Evolutionary conservation across 1,284 basidiomycete genomes (phyloP).

Genomic region (Porogramme epimiltina): DNA sequence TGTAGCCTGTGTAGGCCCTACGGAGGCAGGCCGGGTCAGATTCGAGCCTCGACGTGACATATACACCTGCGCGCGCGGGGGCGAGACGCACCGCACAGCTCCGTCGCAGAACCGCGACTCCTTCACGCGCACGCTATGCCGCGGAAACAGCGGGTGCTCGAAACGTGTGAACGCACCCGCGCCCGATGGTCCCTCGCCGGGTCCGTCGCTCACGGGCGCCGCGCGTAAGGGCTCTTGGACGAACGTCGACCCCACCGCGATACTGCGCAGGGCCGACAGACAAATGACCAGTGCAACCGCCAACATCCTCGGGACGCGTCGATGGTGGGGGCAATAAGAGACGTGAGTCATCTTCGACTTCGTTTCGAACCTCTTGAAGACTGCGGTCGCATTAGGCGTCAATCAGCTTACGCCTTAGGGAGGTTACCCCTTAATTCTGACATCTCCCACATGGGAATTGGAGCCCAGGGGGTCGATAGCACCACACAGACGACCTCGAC

Average conservation of each 20-base stretch:
- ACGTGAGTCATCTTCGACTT: background rate
- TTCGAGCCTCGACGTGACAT: background rate
- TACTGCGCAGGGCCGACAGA: background rate
- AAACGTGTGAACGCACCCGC: slow-evolving; percentile 51
- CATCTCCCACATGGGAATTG: too few relatives aligned
- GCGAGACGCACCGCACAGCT: slow-evolving; percentile 18
- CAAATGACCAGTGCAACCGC: background rate
- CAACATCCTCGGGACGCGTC: background rate
- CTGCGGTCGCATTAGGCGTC: background rate
- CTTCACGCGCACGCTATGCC: slow-evolving; percentile 49
- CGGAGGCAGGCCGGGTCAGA: background rate
- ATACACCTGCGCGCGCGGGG: background rate
- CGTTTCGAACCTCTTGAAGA: too few relatives aligned
- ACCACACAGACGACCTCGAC: too few relatives aligned
- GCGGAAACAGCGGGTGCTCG: slow-evolving; percentile 52
- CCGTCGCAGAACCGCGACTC: slow-evolving; percentile 34
- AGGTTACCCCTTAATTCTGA: too few relatives aligned
- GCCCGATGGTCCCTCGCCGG: too few relatives aligned
- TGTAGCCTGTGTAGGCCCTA: slow-evolving; percentile 49
- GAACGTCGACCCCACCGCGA: background rate
- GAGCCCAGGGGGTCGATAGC: too few relatives aligned
- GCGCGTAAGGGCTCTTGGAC: background rate
- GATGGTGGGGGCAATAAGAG: background rate
- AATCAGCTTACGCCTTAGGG: background rate
- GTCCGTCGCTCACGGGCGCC: too few relatives aligned